phyloP scores from a whole-genome alignment of 306 rosid species.

The Corylus avellana region DNA sequence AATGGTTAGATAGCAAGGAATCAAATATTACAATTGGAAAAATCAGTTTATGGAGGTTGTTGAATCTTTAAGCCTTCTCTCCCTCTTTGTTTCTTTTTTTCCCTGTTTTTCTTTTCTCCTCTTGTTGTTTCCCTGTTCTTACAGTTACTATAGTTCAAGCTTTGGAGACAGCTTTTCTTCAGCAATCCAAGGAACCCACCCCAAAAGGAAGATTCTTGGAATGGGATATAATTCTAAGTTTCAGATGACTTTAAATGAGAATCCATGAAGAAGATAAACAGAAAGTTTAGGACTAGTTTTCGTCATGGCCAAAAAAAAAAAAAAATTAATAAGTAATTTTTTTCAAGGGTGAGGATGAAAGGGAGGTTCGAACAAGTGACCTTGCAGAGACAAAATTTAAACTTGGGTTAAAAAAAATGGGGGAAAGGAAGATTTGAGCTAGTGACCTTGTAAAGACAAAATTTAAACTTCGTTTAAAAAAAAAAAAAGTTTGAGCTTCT shows the following conservation, averaged over 20 bases:
- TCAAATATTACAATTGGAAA: conserved; percentile 28
- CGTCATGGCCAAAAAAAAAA: no score
- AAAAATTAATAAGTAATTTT: no score
- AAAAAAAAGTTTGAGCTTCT: no score
- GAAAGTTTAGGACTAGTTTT: neutral
- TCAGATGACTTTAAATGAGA: conserved; percentile 23
- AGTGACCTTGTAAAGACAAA: no score
- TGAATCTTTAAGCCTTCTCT: conserved; percentile 39
- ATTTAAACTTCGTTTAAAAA: no score
- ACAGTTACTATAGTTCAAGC: conserved; percentile 26
- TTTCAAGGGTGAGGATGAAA: no score
- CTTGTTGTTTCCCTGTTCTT: conserved; percentile 12
- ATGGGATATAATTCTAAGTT: conserved; percentile 27
- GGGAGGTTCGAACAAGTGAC: no score
- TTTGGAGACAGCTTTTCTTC: conserved; percentile 25
- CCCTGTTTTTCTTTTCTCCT: neutral
- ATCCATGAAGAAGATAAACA: neutral
- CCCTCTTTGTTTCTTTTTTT: neutral
- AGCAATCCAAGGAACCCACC: conserved; percentile 1
- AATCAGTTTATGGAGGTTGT: conserved; percentile 39
- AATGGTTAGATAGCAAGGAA: neutral
- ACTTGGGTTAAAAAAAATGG: no score
- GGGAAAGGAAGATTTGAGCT: no score
- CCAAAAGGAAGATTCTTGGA: conserved; percentile 32
- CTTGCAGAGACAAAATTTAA: no score